Evolutionary conservation across 2,329 filamentous ascomycete species (phyloP), one percentile per base, ranked within the genome.

Genomic region (Dactylellina sp.): DNA sequence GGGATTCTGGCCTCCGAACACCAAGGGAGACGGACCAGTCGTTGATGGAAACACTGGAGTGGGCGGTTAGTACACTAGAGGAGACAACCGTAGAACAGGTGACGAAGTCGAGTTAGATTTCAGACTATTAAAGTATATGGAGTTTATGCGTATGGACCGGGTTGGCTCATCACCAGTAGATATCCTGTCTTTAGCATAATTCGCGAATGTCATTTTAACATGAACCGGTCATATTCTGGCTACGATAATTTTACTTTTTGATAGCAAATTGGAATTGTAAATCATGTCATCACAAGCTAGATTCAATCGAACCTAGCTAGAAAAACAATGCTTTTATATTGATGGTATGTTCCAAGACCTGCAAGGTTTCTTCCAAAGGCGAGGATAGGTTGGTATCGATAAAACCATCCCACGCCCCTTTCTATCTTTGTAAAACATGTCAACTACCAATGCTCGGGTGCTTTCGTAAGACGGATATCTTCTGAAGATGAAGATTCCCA

Each of bases 31-130:
- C 85, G 18, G 85, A 88, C 78, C 82, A 84, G 7, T 85, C 87
- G 68, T 89, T 93, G 85, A 83, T 83, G 75, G 83, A 84, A 63
- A 85, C 87, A 28, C 81, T 93, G 76, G 83, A 84, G 57, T 93
- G 91, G 91, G 88, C 88, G 0, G 89, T 92, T 46, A 39, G 40
- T 22, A 55, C 61, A 0, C 12, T 74, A n/a, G 47, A 57, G 40
- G 22, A 32, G 5, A 74, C 59, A 3, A 40, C 32, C 2, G 32
- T 24, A 16, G 52, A 55, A 40, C n/a, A 40, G 16, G 40, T 44
- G n/a, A n/a, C 22, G 28, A 57, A 20, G 37, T 32, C 28, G 4
- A 9, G 28, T 4, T 32, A 32, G 28, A n/a, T n/a, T n/a, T n/a
- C n/a, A n/a, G n/a, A n/a, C n/a, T n/a, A n/a, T n/a, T n/a, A n/a